phyloP scores from a whole-genome alignment of 306 rosid genomes.

The Fagus crenata region DNA sequence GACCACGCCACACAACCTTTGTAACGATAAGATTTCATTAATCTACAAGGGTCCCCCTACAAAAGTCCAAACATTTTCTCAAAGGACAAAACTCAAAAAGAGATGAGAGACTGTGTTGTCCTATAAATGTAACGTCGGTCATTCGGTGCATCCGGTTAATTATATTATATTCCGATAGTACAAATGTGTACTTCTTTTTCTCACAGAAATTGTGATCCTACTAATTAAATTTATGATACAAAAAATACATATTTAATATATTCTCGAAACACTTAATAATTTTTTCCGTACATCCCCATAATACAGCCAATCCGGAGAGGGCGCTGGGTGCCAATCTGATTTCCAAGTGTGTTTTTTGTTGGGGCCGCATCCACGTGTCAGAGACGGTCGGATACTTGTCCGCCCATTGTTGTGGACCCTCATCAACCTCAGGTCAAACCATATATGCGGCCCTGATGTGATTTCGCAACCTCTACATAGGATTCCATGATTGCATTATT shows the following conservation, averaged over 20 bases:
- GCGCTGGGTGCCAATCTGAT: neutral
- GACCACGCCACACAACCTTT: neutral
- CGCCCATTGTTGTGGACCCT: constrained; percentile 18
- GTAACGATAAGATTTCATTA: neutral
- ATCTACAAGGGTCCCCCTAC: constrained; percentile 6
- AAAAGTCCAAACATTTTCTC: neutral
- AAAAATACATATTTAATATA: no score
- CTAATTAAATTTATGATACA: no score
- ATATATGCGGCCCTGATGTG: neutral
- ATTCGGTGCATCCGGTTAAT: neutral
- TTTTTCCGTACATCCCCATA: neutral
- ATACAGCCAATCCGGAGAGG: neutral
- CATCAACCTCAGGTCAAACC: constrained; percentile 16
- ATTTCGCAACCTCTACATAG: constrained; percentile 16
- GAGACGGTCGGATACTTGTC: constrained; percentile 39
- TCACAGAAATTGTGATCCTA: no score
- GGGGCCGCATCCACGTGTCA: constrained; percentile 24
- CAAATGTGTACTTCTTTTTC: no score
- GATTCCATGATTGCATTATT: constrained; percentile 33
- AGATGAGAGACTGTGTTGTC: neutral
- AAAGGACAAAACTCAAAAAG: constrained; percentile 2
- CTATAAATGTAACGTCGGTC: constrained; percentile 9
- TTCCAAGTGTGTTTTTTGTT: neutral
- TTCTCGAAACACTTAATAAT: no score
- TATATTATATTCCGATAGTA: neutral